Evolutionary conservation across 228 moss, liverwort and hornwort species (phyloP).

Genomic region (Sphagnum magellanicum): DNA sequence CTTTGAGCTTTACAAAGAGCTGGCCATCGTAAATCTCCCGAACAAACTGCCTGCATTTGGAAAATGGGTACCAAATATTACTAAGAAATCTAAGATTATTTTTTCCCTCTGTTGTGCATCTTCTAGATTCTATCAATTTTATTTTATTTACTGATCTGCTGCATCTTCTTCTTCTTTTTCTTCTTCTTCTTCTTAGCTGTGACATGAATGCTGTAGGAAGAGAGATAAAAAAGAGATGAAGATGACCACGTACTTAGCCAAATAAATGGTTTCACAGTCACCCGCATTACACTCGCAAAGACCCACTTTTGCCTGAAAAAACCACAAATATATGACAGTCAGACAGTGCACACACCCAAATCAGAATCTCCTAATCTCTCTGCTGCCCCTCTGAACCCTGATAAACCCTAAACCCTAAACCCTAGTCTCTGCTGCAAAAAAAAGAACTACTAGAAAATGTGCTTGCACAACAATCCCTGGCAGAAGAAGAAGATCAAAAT

Average conservation of each 20-base stretch:
- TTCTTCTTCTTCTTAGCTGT: background rate
- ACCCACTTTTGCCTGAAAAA: constrained; percentile 49
- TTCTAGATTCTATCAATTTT: too few species aligned
- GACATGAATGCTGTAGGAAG: background rate
- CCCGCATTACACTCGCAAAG: constrained; percentile 51
- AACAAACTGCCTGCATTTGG: constrained; percentile 35
- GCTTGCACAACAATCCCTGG: background rate
- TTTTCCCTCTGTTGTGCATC: too few species aligned
- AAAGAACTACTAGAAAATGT: background rate
- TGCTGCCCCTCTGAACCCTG: background rate
- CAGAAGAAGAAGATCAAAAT: background rate
- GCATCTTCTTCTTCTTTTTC: background rate
- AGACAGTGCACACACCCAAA: too few species aligned
- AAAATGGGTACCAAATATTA: background rate
- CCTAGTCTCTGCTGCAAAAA: background rate
- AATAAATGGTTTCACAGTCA: constrained; percentile 60
- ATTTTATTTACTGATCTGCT: background rate
- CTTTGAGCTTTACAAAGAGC: constrained; percentile 54
- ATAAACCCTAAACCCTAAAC: background rate
- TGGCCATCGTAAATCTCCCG: constrained; percentile 65
- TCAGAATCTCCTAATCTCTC: too few species aligned
- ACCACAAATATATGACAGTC: background rate
- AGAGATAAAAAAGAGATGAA: background rate
- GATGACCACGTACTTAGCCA: constrained; percentile 30
- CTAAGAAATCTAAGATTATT: too few species aligned